These are phyloP conservation scores for Leptographium flavum DNA, from an alignment of 2,329 filamentous ascomycete species.

Conservation along the genomic window DNA sequence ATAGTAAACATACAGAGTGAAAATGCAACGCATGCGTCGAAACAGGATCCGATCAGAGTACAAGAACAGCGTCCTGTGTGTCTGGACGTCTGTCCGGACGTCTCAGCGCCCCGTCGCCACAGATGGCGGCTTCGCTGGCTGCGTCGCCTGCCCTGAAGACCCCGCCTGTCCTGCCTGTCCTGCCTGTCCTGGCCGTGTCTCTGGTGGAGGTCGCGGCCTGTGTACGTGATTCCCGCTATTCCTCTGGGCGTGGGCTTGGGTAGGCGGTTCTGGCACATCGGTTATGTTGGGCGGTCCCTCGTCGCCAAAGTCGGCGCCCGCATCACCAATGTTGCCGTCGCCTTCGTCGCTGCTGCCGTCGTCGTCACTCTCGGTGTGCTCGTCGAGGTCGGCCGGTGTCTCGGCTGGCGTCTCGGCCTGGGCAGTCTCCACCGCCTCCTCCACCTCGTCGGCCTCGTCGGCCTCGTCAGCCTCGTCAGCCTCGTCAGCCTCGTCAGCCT, in stretches of 20 bases:
- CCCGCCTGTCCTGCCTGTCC: neutral
- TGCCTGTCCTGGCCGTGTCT: neutral
- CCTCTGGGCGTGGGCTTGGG: neutral
- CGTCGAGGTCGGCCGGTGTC: constrained; percentile 2
- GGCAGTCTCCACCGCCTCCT: neutral
- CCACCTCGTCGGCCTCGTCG: neutral
- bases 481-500: constrained; percentile 15
- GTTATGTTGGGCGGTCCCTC: neutral
- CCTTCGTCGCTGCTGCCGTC: neutral
- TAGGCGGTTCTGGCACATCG: neutral
- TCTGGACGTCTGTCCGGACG: too few species aligned
- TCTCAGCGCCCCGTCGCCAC: neutral
- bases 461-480: neutral
- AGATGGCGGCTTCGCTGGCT: constrained; percentile 9
- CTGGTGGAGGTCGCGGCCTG: neutral
- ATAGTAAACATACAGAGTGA: too few species aligned
- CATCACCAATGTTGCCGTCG: neutral
- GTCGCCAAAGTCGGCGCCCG: neutral
- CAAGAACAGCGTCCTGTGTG: too few species aligned
- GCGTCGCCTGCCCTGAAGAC: neutral
- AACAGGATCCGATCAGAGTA: too few species aligned
- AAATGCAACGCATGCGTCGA: too few species aligned
- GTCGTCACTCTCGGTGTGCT: neutral
- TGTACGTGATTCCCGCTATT: neutral
- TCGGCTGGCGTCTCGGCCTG: constrained; percentile 14